Conservation (phyloP, 345 rosid species). For the Stellera chamaejasme region DNA sequence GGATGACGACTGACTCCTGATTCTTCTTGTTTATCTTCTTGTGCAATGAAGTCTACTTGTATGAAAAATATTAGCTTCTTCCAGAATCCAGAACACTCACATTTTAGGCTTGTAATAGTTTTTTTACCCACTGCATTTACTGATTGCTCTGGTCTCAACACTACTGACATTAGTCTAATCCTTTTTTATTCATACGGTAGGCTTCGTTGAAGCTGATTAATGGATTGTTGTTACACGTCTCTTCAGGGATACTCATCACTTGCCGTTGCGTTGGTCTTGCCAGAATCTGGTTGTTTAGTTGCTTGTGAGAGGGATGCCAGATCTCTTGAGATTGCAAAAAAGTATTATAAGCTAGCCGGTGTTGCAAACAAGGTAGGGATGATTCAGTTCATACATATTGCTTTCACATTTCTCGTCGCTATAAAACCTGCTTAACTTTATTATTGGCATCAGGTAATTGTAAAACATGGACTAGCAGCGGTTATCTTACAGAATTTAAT, state of each 20-base stretch:
- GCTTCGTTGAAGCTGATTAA: not conserved
- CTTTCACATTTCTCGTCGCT: not conserved
- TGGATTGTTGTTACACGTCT: not conserved
- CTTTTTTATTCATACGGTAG: not conserved
- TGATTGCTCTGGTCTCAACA: not conserved
- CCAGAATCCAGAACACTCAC: too few relatives aligned
- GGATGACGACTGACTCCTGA: too few relatives aligned
- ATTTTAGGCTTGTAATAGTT: too few relatives aligned
- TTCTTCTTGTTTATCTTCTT: too few relatives aligned
- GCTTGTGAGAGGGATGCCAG: conserved; percentile 83
- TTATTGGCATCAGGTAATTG: conserved; percentile 42
- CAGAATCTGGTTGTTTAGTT: conserved; percentile 73
- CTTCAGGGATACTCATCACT: conserved; percentile 85
- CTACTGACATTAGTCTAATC: too few relatives aligned
- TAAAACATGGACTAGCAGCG: conserved; percentile 69
- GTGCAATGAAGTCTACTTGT: too few relatives aligned
- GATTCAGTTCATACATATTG: not conserved
- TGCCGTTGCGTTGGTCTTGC: conserved; percentile 77
- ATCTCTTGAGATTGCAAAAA: conserved; percentile 68
- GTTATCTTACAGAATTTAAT: conserved; percentile 57
- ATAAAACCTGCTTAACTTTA: conserved; percentile 13
- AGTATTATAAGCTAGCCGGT: conserved; percentile 71
- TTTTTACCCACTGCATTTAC: not conserved
- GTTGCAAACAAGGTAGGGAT: conserved; percentile 64
- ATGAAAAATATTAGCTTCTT: too few relatives aligned